Percentiles rank a stretch among this genome's conserved stretches.
Evolutionary conservation across 768 basidiomycete genomes (phyloP).

Genomic region (Cystofilobasidium ferigula): DNA sequence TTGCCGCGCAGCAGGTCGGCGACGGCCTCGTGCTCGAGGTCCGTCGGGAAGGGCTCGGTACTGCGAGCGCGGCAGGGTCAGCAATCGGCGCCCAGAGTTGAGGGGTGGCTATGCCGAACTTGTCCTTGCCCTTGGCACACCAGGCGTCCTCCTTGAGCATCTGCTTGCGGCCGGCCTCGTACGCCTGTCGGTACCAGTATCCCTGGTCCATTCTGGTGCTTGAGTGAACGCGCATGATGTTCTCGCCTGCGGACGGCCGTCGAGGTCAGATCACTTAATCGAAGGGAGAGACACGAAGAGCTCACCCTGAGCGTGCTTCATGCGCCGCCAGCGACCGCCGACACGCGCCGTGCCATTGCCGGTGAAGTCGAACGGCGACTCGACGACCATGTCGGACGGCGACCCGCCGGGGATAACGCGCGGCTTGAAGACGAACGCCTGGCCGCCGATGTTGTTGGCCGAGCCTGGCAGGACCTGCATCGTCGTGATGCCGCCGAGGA

Average conservation of each 20-base stretch:
- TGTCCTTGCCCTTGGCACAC: slow-evolving; percentile 12
- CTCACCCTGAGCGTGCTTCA: background rate
- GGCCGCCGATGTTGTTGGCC: slow-evolving; percentile 48
- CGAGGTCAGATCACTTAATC: no score
- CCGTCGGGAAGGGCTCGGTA: background rate
- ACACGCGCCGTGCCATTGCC: background rate
- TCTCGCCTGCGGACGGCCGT: no score
- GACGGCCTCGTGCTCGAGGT: background rate
- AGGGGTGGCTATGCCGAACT: no score
- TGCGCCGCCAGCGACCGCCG: background rate
- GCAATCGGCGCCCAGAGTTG: no score
- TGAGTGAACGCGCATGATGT: background rate
- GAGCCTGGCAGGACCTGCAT: slow-evolving; percentile 50
- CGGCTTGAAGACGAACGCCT: slow-evolving; percentile 66
- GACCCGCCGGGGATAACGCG: slow-evolving; percentile 52
- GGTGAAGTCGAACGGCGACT: slow-evolving; percentile 53
- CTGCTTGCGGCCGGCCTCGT: background rate
- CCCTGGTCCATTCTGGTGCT: slow-evolving; percentile 4
- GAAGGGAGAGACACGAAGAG: no score
- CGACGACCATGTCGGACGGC: slow-evolving; percentile 40
- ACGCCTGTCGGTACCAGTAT: background rate
- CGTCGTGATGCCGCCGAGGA: slow-evolving; percentile 80
- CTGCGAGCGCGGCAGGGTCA: no score
- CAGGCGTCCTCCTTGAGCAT: slow-evolving; percentile 6
- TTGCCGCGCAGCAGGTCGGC: background rate